Base-by-base conservation (phyloP, 768 basidiomycete species). In the Tulasnella sp. region DNA sequence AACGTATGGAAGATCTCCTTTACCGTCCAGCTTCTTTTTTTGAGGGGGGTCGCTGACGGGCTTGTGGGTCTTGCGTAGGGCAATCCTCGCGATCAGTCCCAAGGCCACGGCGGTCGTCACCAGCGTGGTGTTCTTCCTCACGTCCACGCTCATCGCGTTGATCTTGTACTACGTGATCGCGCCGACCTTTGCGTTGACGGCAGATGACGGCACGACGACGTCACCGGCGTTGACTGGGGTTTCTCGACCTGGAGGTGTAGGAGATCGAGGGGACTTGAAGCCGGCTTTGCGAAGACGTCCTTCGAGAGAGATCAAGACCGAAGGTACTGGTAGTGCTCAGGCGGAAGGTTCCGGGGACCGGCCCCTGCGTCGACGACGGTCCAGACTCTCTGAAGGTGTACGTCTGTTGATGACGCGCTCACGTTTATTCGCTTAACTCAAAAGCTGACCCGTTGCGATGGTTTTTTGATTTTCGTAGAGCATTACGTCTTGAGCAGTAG, bases 1-100 rank as follows among this genome's bases (percentile, higher is more conserved):
- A 52, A 85, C 90, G 92, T 91, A 77, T 16, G 75, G 42, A 19
- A 17, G 6, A 40, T 44, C 69, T 7, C 22, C 17, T 14, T 4
- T 16, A 12, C 32, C n/a, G 14, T 19, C 59, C 40, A 22, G 12
- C 7, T 26, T 37, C 9, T 66, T n/a, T 36, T 19, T 17, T 32
- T 9, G 7, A n/a, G 16, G 14, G 26, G 17, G 11, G 14, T 36
- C 72, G 29, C 35, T 68, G 16, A 16, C 14, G n/a, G 37, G 32
- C 17, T 63, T 22, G 9, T 36, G 34, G n/a, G n/a, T n/a, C n/a
- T n/a, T n/a, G n/a, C n/a, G n/a, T n/a, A 74, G 73, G 35, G 69
- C 35, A 7, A 52, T 74, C 12, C 41, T 74, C 19, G 36, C 69
- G 26, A 41, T 39, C 37, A 47, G 40, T 40, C 62, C 73, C 36